Base-by-base conservation (phyloP, 2,329 filamentous ascomycete genomes). In the Leptographium procerum region DNA sequence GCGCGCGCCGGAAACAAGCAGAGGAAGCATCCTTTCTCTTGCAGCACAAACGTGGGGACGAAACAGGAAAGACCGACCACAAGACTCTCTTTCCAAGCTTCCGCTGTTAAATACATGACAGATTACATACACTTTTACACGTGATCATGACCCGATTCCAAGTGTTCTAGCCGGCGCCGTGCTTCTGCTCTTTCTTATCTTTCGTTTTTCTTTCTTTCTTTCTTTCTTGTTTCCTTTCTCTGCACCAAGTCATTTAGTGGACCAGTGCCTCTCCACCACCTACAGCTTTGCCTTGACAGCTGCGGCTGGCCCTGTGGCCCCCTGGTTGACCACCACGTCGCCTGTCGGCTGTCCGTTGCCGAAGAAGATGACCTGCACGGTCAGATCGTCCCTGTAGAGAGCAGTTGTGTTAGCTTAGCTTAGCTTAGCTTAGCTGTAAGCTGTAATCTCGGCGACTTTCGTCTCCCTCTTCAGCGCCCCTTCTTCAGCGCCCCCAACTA, bases 351-450 rank as follows among this genome's bases (percentile, higher is more conserved):
- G 77, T 40, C 86, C 83, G 65, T 95, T 84, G 61, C 94, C 94
- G 67, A 99, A 99, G 80, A 99, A 99, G 68, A 99, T 95, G 61
- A 99, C 94, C 71, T 99, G 90, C 19, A 99, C 92, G 0, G 94
- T 99, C 62, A 99, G 75, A 69, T 99, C 94, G 69, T 99, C 94
- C 65, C 90, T 92, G 61, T 11, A 2, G 10, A 40, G 24, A n/a
- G n/a, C n/a, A n/a, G n/a, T n/a, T n/a, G n/a, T n/a, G n/a, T n/a
- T n/a, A n/a, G n/a, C n/a, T n/a, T n/a, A n/a, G n/a, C n/a, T n/a
- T n/a, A n/a, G n/a, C n/a, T n/a, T n/a, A n/a, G n/a, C n/a, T 57
- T 43, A 43, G 40, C 40, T 40, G 36, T 40, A 6, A 19, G 13
- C 36, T 16, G 14, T 9, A 5, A 26, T 29, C 11, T 29, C 26